Base-by-base conservation (phyloP, 164 flowering plant species). In the Houttuynia cordata region DNA sequence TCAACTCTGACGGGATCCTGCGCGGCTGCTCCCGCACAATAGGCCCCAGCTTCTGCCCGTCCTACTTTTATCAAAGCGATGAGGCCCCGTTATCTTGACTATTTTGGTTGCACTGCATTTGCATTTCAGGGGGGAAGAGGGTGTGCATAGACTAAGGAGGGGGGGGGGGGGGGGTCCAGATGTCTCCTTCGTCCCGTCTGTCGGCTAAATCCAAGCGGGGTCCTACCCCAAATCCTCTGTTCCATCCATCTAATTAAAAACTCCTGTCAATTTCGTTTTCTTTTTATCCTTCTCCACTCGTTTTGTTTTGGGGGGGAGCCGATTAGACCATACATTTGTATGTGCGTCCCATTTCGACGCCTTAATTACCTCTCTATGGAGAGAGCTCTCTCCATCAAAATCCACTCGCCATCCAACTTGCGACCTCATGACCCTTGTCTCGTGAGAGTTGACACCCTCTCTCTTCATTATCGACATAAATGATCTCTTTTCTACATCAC, bases 141-240 rank as follows among this genome's bases (percentile, higher is more conserved):
- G 60, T 37, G 60, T 47, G 60, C 60, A 58, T 3, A 51, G 53
- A 15, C 21, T 51, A 51, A 51, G 2, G 51, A 21, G 53, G n/a
- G 19, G 59, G 17, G 40, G 59, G 21, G 30, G 40, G 42, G 49
- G 14, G 42, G 42, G 45, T 9, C 22, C 60, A 12, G 60, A n/a
- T 58, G 60, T 58, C 60, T 58, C 60, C 60, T 58, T 58, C 60
- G 47, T 30, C 45, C 60, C 60, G 42, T 58, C 60, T 58, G 60
- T 45, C 60, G 60, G 60, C 60, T 58, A 58, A 58, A 39, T 58
- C 23, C 49, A 58, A 18, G 20, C 45, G 22, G 40, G 60, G 60
- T 58, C 60, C 49, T 45, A 42, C 23, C 23, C 23, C 12, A 7
- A 51, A 51, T 52, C 55, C 55, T 52, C 55, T 51, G 53, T n/a